Percentiles rank a stretch among this genome's conserved stretches.
These are phyloP conservation scores for Secale cereale DNA, from an alignment of 176 grass and related monocot genomes.

Conservation along the genomic window DNA sequence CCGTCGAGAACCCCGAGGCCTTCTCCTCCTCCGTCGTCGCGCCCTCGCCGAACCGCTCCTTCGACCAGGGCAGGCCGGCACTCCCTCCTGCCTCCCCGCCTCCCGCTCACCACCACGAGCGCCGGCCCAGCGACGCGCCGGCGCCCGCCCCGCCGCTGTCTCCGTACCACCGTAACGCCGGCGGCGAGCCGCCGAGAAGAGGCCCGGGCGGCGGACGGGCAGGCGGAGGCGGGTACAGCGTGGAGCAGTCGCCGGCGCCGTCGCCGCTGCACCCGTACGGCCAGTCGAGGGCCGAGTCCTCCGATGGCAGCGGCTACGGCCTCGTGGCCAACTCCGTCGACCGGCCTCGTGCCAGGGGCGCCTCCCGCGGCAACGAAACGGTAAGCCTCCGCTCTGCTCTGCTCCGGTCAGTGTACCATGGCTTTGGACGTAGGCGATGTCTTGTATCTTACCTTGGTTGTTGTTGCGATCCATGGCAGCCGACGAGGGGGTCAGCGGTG, in stretches of 20 bases:
- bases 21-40: constrained; percentile 36
- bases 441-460: neutral
- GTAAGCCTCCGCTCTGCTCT: constrained; percentile 17
- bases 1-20: constrained; percentile 70
- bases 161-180: constrained; percentile 30
- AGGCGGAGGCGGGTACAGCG: neutral
- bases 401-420: neutral
- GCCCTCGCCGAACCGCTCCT: constrained; percentile 35
- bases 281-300: neutral
- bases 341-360: constrained; percentile 29
- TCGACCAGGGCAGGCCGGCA: neutral
- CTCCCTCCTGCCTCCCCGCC: neutral
- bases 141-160: neutral
- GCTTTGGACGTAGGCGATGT: neutral
- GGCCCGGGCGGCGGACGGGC: neutral
- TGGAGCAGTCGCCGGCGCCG: constrained; percentile 1
- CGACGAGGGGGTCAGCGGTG: constrained; percentile 68
- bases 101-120: constrained; percentile 20
- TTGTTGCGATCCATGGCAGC: constrained; percentile 40
- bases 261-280: constrained; percentile 43
- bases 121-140: constrained; percentile 31
- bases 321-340: constrained; percentile 42
- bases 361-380: constrained; percentile 40
- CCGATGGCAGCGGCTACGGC: constrained; percentile 26
- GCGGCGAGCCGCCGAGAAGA: constrained; percentile 8